phyloP scores from a whole-genome alignment of 2,329 filamentous ascomycete genomes.

The Hymenotorrendiella dingleyae region DNA sequence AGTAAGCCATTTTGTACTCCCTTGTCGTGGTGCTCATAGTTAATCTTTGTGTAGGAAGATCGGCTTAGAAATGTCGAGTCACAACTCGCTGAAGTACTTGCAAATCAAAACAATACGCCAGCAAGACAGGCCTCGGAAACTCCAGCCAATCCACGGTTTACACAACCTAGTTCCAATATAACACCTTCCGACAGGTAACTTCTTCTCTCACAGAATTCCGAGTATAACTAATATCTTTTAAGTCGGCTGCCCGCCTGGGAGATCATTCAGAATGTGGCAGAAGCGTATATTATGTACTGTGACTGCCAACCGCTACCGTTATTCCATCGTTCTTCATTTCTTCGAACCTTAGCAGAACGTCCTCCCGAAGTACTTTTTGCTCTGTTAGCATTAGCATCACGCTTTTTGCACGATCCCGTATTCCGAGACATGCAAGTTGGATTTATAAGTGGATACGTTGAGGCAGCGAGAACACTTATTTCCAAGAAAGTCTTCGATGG shows the following conservation, averaged over 20 bases:
- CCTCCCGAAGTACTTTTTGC: conserved; percentile 33
- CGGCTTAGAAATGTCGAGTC: conserved; percentile 24
- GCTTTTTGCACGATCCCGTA: conserved; percentile 34
- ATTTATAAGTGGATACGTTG: conserved; percentile 33
- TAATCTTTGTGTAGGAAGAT: conserved; percentile 20
- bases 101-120: conserved; percentile 17
- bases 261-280: conserved; percentile 33
- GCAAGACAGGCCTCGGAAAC: conserved; percentile 10
- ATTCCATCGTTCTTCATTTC: conserved; percentile 37
- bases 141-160: conserved; percentile 6
- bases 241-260: conserved; percentile 35
- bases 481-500: conserved; percentile 33
- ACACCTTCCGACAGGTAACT: conserved; percentile 12
- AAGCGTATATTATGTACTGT: conserved; percentile 41
- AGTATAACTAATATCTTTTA: not conserved
- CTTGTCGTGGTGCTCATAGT: not conserved
- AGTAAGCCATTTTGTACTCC: not conserved
- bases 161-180: not conserved
- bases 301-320: conserved; percentile 45
- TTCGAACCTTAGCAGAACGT: conserved; percentile 34
- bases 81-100: conserved; percentile 26
- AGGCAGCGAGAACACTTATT: conserved; percentile 28
- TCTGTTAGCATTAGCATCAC: conserved; percentile 36
- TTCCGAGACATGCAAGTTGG: conserved; percentile 18
- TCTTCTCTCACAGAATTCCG: not conserved